A percentile compares a stretch with the other conserved stretches of the same genome.
These are phyloP conservation scores for Phyllosticta paracitricarpa DNA, from an alignment of 2,329 filamentous ascomycete species.

Conservation along the genomic window DNA sequence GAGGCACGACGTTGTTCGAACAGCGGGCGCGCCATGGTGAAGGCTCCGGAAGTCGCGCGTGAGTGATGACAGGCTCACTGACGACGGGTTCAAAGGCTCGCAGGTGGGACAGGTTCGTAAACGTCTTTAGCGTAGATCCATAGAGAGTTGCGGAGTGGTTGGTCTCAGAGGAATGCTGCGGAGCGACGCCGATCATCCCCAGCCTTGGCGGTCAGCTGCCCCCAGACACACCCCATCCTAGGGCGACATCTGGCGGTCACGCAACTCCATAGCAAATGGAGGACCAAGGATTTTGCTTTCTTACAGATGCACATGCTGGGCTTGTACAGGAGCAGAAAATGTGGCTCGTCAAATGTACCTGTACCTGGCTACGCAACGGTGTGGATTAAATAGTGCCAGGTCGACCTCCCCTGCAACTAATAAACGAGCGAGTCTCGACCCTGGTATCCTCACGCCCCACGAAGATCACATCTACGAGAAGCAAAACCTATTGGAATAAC, in stretches of 20 bases:
- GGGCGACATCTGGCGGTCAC: background rate
- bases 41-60: constrained; percentile 2
- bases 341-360: background rate
- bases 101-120: background rate
- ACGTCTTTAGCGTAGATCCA: background rate
- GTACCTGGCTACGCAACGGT: background rate
- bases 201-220: constrained; percentile 5
- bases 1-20: constrained; percentile 42
- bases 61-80: background rate
- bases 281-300: background rate
- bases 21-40: constrained; percentile 36
- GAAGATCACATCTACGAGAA: background rate
- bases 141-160: background rate
- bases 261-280: background rate
- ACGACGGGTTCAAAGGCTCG: background rate
- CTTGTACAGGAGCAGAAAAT: background rate
- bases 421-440: background rate
- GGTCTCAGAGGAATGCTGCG: background rate
- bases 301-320: background rate
- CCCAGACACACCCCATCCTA: background rate
- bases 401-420: background rate
- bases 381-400: background rate
- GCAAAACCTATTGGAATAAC: background rate
- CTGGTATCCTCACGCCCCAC: background rate
- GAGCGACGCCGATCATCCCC: constrained; percentile 5